Evolutionary conservation across 441 rosid genomes (phyloP), one percentile per base, ranked within the genome.

Genomic region (Mallotus japonicus): DNA sequence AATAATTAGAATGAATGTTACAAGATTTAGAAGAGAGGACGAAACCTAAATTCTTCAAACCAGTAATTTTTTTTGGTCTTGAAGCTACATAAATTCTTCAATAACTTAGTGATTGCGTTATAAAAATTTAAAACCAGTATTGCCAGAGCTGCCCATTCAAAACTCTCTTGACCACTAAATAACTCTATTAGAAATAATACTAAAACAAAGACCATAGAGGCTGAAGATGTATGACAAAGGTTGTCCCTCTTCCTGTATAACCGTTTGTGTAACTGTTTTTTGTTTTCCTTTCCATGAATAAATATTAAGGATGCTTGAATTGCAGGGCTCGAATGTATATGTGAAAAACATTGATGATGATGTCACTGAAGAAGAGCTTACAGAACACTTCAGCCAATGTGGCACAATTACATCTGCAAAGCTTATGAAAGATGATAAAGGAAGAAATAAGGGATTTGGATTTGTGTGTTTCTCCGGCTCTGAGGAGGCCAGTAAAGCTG

Each of bases 391-490:
- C 74, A 75, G 92, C 66, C 49, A 75, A 65, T 87, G 79, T 75
- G 96, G 98, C 73, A 16, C 32, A 15, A 77, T 93, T 74, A 84
- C 81, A 51, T 89, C 91, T 22, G 86, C 82, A 61, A 93, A 75
- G 81, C 87, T 91, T 74, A 87, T 83, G 86, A 76, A 84, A 72
- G 75, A 81, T 66, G 89, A 84, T 17, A 81, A 81, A 77, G 96
- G 98, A 47, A 76, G 32, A 28, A 91, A 91, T 73, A 90, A 85
- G 77, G 91, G 92, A 47, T 92, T 86, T 78, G 98, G 96, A 65
- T 93, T 92, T 80, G 98, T 93, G 62, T 84, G 93, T 80, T 92
- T 87, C 85, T 86, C 96, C 77, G 81, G 73, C 63, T 63, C 82
- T 75, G 92, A 87, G 80, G 97, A 90, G 82, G 88, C 95, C 59